Evolutionary conservation across 495 filamentous ascomycete species (phyloP).

Genomic region (Amphirosellinia nigrospora): DNA sequence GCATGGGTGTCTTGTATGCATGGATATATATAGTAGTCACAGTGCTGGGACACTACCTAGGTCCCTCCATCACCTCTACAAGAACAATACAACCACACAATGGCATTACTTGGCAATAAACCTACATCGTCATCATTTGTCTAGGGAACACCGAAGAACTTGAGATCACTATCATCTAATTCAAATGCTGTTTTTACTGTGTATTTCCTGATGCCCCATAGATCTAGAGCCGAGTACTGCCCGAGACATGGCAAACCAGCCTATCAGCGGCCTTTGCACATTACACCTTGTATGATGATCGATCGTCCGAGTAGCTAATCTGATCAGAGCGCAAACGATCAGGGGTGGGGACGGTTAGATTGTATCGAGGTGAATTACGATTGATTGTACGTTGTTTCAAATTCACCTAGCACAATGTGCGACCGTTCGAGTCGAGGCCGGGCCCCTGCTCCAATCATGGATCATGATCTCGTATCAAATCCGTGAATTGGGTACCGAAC

Average conservation of each 20-base stretch:
- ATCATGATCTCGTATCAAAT: conserved; percentile 8
- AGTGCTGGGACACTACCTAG: no score
- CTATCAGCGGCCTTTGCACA: not conserved
- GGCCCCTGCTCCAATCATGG: not conserved
- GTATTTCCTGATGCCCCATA: not conserved
- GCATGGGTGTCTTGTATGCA: not conserved
- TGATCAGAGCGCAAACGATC: not conserved
- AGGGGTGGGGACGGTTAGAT: not conserved
- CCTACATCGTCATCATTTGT: no score
- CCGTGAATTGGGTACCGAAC: not conserved
- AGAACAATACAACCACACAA: no score
- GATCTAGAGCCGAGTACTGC: conserved; percentile 10
- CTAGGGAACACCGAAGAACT: no score
- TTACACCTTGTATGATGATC: not conserved
- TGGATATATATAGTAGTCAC: no score
- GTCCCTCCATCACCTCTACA: no score
- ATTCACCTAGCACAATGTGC: conserved; percentile 18
- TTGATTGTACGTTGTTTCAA: conserved; percentile 22
- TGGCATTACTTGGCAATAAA: no score
- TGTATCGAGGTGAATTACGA: not conserved
- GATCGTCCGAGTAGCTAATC: conserved; percentile 7
- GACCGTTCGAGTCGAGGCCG: conserved; percentile 3
- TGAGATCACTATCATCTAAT: no score
- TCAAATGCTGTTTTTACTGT: no score
- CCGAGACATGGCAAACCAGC: conserved; percentile 17